Evolutionary conservation across 176 grass and related monocot genomes (phyloP).

Genomic region (Luzula sylvatica): DNA sequence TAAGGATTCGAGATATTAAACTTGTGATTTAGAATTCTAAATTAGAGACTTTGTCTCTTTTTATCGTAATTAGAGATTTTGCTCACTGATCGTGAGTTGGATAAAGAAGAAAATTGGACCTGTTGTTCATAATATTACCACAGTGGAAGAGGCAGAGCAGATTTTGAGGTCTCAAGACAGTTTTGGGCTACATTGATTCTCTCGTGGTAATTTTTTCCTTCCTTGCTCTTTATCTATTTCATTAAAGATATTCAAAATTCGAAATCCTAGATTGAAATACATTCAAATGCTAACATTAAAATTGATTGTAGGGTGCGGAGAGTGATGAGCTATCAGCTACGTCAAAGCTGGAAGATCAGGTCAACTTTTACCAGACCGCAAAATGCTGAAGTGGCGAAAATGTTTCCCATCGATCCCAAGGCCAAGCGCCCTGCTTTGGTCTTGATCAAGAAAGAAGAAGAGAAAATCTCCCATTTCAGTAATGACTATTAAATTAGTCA

Average conservation of each 20-base stretch:
- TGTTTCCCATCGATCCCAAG: constrained; percentile 67
- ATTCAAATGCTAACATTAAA: too few relatives aligned
- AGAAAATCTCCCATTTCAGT: constrained; percentile 79
- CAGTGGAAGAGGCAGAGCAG: constrained; percentile 50
- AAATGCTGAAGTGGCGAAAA: constrained; percentile 64
- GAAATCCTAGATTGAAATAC: too few relatives aligned
- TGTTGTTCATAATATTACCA: constrained; percentile 54
- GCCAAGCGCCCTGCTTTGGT: constrained; percentile 55
- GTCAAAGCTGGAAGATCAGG: constrained; percentile 67
- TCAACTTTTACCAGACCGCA: constrained; percentile 83
- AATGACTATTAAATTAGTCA: constrained; percentile 4
- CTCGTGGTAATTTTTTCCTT: constrained; percentile 52
- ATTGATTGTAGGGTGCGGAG: constrained; percentile 54
- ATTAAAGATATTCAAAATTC: too few relatives aligned
- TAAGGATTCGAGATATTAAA: too few relatives aligned
- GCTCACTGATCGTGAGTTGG: constrained; percentile 73
- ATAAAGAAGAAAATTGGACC: constrained; percentile 92
- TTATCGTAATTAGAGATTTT: too few relatives aligned
- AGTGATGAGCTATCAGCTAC: constrained; percentile 68
- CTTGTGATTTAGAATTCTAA: too few relatives aligned
- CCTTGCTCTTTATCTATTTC: too few relatives aligned
- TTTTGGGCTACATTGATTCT: constrained; percentile 50
- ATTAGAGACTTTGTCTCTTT: too few relatives aligned
- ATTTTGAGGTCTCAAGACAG: constrained; percentile 51
- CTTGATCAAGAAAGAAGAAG: constrained; percentile 80